Base-by-base conservation (phyloP, 768 basidiomycete species). In the Sistotremastrum niveocremeum region DNA sequence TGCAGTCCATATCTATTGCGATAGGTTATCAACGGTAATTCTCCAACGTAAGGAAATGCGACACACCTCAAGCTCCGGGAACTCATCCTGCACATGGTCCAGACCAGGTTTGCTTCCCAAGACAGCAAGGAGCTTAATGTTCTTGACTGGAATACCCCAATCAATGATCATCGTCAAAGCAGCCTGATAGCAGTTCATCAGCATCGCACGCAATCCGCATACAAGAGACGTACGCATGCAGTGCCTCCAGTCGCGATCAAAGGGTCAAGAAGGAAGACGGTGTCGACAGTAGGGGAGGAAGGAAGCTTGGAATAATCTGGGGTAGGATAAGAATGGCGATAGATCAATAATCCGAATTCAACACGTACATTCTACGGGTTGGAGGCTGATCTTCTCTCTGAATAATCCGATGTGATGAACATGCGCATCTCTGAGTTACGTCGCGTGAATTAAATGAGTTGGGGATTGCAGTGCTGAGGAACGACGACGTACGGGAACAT, bases 181-280 rank as follows among this genome's bases (percentile, higher is more conserved):
- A 11, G 94, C 91, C n/a, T n/a, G n/a, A n/a, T n/a, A n/a, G n/a
- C n/a, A n/a, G n/a, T n/a, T n/a, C n/a, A n/a, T n/a, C n/a, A n/a
- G n/a, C n/a, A n/a, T n/a, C n/a, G n/a, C n/a, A n/a, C n/a, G n/a
- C n/a, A n/a, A n/a, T n/a, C n/a, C n/a, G n/a, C n/a, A n/a, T n/a
- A n/a, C n/a, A n/a, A n/a, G n/a, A n/a, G n/a, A n/a, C n/a, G n/a
- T n/a, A n/a, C n/a, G 51, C 74, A 72, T 2, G 86, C 89, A 4
- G 94, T 97, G 7, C 89, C 86, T 44, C 91, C 94, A 3, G 94
- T 97, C 0, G 94, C 94, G 55, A 97, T 81, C 33, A 97, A 65
- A 11, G 94, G 94, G 54, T 98, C 94, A 32, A 97, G 70, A 28
- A 98, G 67, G 64, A 79, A 88, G n/a, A 90, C 79, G 37, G 74